Conservation (phyloP, 305 asterid species). For the Fraxinus baroniana region DNA sequence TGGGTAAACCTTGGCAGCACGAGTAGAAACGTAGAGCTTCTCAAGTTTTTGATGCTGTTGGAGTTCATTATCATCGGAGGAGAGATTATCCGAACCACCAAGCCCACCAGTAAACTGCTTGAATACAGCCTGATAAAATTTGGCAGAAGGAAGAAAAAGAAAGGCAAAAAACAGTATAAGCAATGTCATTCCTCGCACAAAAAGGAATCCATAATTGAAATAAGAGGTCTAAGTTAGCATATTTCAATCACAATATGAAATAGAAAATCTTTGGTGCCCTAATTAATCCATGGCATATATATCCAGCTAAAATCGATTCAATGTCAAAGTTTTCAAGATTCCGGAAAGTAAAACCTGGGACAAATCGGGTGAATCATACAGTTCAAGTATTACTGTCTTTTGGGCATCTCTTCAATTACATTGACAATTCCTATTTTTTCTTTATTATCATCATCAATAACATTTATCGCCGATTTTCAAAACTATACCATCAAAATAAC, state of each 20-base stretch:
- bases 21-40: conserved; percentile 64
- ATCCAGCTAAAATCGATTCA: background rate
- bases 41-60: conserved; percentile 55
- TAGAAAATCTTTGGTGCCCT: background rate
- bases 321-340: background rate
- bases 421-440: background rate
- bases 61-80: conserved; percentile 46
- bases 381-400: background rate
- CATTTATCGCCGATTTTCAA: background rate
- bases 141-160: background rate
- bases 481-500: background rate
- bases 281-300: background rate
- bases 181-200: background rate
- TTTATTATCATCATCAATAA: background rate
- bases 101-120: conserved; percentile 53
- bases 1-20: conserved; percentile 65
- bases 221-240: background rate
- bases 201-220: background rate
- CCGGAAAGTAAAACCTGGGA: background rate
- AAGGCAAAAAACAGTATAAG: background rate
- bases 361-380: background rate
- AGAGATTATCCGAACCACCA: conserved; percentile 49
- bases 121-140: conserved; percentile 49
- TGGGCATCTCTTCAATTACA: background rate
- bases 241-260: background rate